These are phyloP conservation scores for Ascochyta fabae DNA, from an alignment of 2,329 filamentous ascomycete genomes.

Conservation along the genomic window DNA sequence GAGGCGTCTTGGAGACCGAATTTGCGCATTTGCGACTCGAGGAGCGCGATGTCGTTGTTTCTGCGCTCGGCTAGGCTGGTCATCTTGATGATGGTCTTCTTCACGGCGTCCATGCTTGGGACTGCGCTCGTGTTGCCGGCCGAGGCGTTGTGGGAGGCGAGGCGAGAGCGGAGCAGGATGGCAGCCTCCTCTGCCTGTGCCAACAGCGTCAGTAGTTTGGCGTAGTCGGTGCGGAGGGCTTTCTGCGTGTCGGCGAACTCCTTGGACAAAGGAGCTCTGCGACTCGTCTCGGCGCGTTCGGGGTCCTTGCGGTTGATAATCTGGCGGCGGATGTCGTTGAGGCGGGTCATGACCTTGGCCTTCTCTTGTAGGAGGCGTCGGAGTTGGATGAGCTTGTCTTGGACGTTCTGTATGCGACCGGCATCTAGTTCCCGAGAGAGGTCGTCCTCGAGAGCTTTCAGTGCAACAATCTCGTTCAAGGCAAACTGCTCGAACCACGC, in stretches of 20 bases:
- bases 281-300: conserved; percentile 67
- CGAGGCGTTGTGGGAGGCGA: conserved; percentile 64
- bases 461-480: conserved; percentile 74
- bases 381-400: conserved; percentile 72
- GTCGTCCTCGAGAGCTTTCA: conserved; percentile 67
- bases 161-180: conserved; percentile 77
- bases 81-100: conserved; percentile 91
- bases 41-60: conserved; percentile 86
- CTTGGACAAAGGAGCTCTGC: conserved; percentile 76
- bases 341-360: conserved; percentile 70
- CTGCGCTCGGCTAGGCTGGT: conserved; percentile 90
- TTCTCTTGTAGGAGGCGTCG: conserved; percentile 73
- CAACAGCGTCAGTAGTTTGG: conserved; percentile 74
- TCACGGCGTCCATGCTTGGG: conserved; percentile 90
- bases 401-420: conserved; percentile 71
- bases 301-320: conserved; percentile 74
- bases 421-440: conserved; percentile 70
- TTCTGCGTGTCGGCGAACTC: conserved; percentile 85
- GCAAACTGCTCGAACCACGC: conserved; percentile 71
- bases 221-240: conserved; percentile 78
- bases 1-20: conserved; percentile 51
- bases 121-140: conserved; percentile 56
- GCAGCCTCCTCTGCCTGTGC: conserved; percentile 81
- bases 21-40: conserved; percentile 85
- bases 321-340: conserved; percentile 79